These are phyloP conservation scores for Clonostachys chloroleuca DNA, from an alignment of 2,329 filamentous ascomycete species.

Conservation along the genomic window DNA sequence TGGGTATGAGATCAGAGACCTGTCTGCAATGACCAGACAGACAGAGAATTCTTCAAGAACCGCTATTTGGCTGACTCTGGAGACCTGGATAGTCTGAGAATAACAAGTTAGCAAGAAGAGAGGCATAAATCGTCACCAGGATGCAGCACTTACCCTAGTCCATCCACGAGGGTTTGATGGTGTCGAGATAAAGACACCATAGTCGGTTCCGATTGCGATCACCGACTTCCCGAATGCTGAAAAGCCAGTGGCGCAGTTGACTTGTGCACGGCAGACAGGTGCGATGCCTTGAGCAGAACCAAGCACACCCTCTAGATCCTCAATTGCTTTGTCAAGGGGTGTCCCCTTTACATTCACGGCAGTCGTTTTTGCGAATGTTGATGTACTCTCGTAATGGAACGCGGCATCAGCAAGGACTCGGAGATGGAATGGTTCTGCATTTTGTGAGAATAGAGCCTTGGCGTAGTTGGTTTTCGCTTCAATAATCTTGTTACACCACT, in stretches of 20 bases:
- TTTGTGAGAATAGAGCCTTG: constrained; percentile 81
- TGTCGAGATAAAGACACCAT: constrained; percentile 87
- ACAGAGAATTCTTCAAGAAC: constrained; percentile 95
- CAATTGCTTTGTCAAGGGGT: constrained; percentile 84
- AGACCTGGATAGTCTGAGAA: constrained; percentile 66
- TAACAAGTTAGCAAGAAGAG: background rate
- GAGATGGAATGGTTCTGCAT: constrained; percentile 91
- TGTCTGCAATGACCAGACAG: constrained; percentile 87
- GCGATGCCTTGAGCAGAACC: constrained; percentile 65
- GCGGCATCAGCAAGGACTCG: constrained; percentile 89
- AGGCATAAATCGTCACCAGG: background rate
- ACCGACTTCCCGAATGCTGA: constrained; percentile 78
- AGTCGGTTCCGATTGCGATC: constrained; percentile 92
- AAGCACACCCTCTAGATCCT: constrained; percentile 78
- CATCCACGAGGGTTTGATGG: constrained; percentile 87
- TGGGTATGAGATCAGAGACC: constrained; percentile 87
- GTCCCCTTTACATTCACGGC: constrained; percentile 83
- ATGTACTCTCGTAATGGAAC: constrained; percentile 72
- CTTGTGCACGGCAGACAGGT: constrained; percentile 77
- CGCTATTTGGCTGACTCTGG: constrained; percentile 83
- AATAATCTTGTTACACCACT: constrained; percentile 93
- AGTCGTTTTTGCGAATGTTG: constrained; percentile 53
- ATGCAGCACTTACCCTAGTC: constrained; percentile 63
- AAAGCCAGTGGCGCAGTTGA: constrained; percentile 93
- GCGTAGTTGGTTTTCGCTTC: constrained; percentile 94